Base-by-base conservation (phyloP, 1,139 yeast genomes). In the Martiniozyma asiatica region DNA sequence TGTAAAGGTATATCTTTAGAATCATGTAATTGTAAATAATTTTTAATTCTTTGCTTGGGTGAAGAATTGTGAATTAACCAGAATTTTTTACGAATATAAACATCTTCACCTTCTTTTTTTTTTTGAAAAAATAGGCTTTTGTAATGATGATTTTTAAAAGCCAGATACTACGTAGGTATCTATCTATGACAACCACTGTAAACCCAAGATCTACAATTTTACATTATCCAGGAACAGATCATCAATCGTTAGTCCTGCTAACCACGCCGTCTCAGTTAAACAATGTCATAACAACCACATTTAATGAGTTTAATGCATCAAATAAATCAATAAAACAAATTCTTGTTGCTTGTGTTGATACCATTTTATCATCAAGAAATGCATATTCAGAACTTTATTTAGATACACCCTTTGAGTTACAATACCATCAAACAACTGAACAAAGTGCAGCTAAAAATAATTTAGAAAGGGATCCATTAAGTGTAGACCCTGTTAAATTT, bases 321-420 rank as follows among this genome's bases (percentile, higher is more conserved):
- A 22, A 24, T 14, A 24, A 22, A 15, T 26, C 32, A 8, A 15
- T 53, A 6, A 42, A 52, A 5, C 29, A 65, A n/a, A 69, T 65
- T 0, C 46, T 65, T 6, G 67, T 63, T 9, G 71, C 68, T 0
- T 69, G 73, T 7, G 56, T 66, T 5, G 74, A 69, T 38, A 54
- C 69, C 2, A 55, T 66, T 42, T 47, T 52, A 27, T 58, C 62
- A 0, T 47, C 48, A 8, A 45, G 67, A 25, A 51, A 60, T 37
- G 74, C 71, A 0, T 47, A 65, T 6, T 55, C 68, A 6, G 69
- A 65, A 43, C 40, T 68, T 28, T 70, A 75, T 74, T 41, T 60
- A 20, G 60, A 59, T 25, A 45, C 53, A 6, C 38, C 38, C 5
- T 39, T 64, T 10, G 35, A 36, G 1, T 47, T 65, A 13, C 37